Evolutionary conservation across 768 basidiomycete species (phyloP), one percentile per base, ranked within the genome.

Genomic region (Albatrellus ellisii): DNA sequence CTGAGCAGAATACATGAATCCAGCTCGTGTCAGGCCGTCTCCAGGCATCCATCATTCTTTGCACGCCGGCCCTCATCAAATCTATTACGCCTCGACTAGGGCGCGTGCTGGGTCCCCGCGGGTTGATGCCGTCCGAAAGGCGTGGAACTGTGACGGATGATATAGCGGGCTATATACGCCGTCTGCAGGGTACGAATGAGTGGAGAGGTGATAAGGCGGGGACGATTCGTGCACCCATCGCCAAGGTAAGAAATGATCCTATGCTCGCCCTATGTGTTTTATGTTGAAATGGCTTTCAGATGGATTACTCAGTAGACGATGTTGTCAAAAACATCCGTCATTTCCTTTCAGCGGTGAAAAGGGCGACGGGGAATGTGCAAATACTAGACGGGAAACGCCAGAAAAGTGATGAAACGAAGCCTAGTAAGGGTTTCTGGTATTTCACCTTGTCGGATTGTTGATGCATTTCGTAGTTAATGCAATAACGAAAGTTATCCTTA

Each of bases 61-160:
- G 82, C 41, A 87, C 87, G 0, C 77, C 87, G 3, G 70, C 75
- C 11, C 75, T 94, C 54, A 74, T 90, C 41, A 72, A 76, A 34
- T 62, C 77, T 25, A 86, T 98, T 47, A 79, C 82, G 10, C 77
- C 83, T 4, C 79, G 73, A 54, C 70, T 98, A 2, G 91, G 77
- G 59, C 63, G 86, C 63, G 62, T 82, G 60, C 65, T 85, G 62
- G 62, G 94, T 52, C 92, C 90, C 31, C 76, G 87, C 40, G 94
- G 94, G 43, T 64, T 98, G 34, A 95, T 99, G 92, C 95, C 95
- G 9, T 84, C 86, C 6, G 87, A 83, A 47, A 79, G 91, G 58
- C 73, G 91, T 44, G 95, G 95, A 4, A 92, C 92, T 1, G 94
- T 98, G 15, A 87, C 88, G 1, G 85, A 90, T 38, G 88, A 97